These are phyloP conservation scores for Tulasnella sp. DNA, from an alignment of 768 basidiomycete genomes.

Conservation along the genomic window DNA sequence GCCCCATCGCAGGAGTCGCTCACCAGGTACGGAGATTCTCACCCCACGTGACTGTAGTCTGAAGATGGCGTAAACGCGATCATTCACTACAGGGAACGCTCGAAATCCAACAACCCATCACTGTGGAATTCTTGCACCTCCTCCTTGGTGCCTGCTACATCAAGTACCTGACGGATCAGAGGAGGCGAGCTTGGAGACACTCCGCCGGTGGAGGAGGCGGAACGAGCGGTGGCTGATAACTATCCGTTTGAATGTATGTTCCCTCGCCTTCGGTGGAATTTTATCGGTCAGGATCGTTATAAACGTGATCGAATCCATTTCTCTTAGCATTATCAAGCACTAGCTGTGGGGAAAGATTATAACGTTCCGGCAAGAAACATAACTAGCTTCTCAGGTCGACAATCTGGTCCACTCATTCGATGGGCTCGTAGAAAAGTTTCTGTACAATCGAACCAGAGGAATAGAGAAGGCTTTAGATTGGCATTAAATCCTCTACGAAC, in stretches of 20 bases:
- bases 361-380: background rate
- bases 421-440: background rate
- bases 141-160: constrained; percentile 8
- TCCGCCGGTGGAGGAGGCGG: background rate
- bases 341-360: background rate
- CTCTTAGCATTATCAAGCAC: background rate
- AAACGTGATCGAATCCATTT: background rate
- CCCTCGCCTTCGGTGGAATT: no score
- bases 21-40: background rate
- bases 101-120: background rate
- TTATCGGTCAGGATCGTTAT: background rate
- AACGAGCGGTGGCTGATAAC: background rate
- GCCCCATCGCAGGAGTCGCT: background rate
- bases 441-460: background rate
- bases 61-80: background rate
- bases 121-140: background rate
- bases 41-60: background rate
- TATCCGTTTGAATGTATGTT: background rate
- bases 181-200: background rate
- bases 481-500: no score
- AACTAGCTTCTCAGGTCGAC: background rate
- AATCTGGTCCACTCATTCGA: background rate
- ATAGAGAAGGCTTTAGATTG: no score
- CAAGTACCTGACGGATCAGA: constrained; percentile 6
- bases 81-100: background rate